Evolutionary conservation across 306 rosid species (phyloP).

Genomic region (Dicorynia guianensis): DNA sequence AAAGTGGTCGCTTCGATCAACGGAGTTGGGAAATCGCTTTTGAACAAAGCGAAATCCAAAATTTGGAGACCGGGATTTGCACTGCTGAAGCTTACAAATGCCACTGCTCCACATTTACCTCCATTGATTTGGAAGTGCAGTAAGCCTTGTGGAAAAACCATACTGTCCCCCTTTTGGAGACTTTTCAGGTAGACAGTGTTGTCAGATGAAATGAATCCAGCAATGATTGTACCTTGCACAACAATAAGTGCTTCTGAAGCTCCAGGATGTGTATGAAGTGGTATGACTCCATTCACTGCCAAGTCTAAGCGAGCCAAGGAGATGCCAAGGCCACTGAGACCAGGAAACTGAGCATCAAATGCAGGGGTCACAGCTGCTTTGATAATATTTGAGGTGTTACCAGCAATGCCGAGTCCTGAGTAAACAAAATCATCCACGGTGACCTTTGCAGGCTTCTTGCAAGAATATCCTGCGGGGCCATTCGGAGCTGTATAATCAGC

Average conservation of each 20-base stretch:
- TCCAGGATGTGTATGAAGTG: conserved; percentile 86
- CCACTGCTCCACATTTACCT: conserved; percentile 37
- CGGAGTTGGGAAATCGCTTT: conserved; percentile 66
- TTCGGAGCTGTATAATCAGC: conserved; percentile 62
- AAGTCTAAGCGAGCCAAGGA: conserved; percentile 71
- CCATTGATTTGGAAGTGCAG: conserved; percentile 76
- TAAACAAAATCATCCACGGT: conserved; percentile 64
- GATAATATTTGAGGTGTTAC: conserved; percentile 79
- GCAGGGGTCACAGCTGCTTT: conserved; percentile 74
- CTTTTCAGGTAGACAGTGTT: conserved; percentile 63
- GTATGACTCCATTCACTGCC: conserved; percentile 64
- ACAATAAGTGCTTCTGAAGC: conserved; percentile 63
- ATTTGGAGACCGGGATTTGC: conserved; percentile 79
- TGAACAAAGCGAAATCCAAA: conserved; percentile 72
- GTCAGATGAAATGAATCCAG: conserved; percentile 70
- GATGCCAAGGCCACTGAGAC: conserved; percentile 79
- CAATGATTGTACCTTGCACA: conserved; percentile 56
- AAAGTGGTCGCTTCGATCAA: conserved; percentile 61
- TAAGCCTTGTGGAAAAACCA: conserved; percentile 85
- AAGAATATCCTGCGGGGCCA: conserved; percentile 74
- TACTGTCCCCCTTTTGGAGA: conserved; percentile 70
- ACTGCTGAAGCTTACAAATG: conserved; percentile 67
- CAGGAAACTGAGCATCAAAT: conserved; percentile 68
- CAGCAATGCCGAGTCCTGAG: conserved; percentile 59
- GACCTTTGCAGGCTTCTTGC: conserved; percentile 62